These are phyloP conservation scores for Verticillium nonalfalfae DNA, from an alignment of 2,329 filamentous ascomycete species.

Conservation along the genomic window DNA sequence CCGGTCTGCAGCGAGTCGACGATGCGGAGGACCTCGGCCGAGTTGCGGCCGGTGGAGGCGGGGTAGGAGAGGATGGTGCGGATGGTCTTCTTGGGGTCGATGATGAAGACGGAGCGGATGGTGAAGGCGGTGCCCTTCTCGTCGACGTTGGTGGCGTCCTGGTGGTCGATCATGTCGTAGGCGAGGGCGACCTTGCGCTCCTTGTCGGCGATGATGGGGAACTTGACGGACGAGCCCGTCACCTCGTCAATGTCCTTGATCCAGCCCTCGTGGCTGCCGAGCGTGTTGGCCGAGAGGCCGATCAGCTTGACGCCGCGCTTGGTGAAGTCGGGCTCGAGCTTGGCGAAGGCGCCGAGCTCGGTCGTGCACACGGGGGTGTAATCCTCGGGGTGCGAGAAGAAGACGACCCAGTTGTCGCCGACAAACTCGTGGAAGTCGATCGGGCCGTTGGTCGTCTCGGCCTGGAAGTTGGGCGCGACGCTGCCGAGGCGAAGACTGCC, in stretches of 20 bases:
- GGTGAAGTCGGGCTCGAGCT: conserved; percentile 80
- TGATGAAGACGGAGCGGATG: conserved; percentile 91
- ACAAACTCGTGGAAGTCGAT: conserved; percentile 84
- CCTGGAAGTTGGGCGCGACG: conserved; percentile 74
- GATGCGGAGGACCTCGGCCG: conserved; percentile 70
- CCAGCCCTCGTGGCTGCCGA: conserved; percentile 80
- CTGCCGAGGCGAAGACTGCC: conserved; percentile 57
- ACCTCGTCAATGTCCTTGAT: conserved; percentile 85
- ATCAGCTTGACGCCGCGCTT: conserved; percentile 88
- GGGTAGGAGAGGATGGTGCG: conserved; percentile 90
- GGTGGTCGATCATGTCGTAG: conserved; percentile 81
- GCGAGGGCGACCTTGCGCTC: conserved; percentile 66
- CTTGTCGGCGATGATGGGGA: conserved; percentile 80
- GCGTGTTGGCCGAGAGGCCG: conserved; percentile 80
- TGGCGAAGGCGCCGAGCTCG: conserved; percentile 88
- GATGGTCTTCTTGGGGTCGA: conserved; percentile 91
- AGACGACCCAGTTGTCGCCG: conserved; percentile 70
- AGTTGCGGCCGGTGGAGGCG: conserved; percentile 81
- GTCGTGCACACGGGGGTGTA: conserved; percentile 96
- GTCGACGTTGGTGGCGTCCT: conserved; percentile 76
- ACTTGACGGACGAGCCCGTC: conserved; percentile 60
- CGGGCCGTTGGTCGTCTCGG: conserved; percentile 69
- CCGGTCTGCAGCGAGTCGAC: conserved; percentile 75
- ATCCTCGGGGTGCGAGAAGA: conserved; percentile 84
- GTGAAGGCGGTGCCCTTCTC: conserved; percentile 83